Base-by-base conservation (phyloP, 2,329 filamentous ascomycete genomes). In the Neonectria sp. region DNA sequence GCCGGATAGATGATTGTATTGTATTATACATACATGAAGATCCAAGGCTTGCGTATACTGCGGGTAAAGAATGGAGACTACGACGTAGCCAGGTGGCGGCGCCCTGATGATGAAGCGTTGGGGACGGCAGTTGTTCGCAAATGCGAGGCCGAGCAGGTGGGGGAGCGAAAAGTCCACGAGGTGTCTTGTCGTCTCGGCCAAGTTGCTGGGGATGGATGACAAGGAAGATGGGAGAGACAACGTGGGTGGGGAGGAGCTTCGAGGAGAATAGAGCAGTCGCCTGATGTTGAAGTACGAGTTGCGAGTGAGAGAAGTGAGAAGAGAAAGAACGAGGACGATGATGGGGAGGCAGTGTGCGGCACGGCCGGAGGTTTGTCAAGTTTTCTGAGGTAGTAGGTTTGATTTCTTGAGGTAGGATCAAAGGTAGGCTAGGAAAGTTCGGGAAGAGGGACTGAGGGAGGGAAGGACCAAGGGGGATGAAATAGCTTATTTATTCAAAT, bases 21-120 rank as follows among this genome's bases (percentile, higher is more conserved):
- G 40, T 56, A 40, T 67, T 76, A 70, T 71, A 76, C 74, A 49
- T 71, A 74, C 72, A 45, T 64, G 58, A 72, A 71, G 67, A 68
- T 35, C 57, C 21, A 25, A 45, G 43, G 70, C 71, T 76, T 76
- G 75, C 72, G 75, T 75, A 73, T 70, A 70, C 51, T 69, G 70
- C 75, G 75, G 73, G 45, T 72, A 71, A 65, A 31, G 24, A 46
- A 73, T 72, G 65, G 69, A 67, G 68, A 71, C 68, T 67, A 37
- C 6, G 12, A 40, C 37, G 37, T 17, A 67, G 67, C 61, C 52
- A 24, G 62, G 60, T 64, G 59, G 63, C 49, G 57, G 58, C 67
- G 68, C 56, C 56, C 49, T 55, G 69, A 51, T 58, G 68, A 67
- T 68, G 53, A 68, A 67, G 53, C 46, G 64, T 59, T 67, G 64